Base-by-base conservation (phyloP, 495 filamentous ascomycete species). In the Lasiosphaeria hispida region DNA sequence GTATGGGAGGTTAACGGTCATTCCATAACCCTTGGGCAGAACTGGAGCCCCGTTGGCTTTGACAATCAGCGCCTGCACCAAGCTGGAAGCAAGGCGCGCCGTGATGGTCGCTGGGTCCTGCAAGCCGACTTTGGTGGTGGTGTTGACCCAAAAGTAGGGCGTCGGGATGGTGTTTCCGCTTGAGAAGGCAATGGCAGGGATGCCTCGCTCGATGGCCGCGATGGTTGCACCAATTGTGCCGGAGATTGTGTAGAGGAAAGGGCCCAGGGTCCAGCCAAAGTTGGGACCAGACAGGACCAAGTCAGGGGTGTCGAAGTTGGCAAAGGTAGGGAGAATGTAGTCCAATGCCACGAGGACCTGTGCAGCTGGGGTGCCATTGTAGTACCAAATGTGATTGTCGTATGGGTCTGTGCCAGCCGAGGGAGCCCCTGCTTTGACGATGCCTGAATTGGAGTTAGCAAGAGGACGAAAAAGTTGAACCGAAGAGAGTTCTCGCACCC, bases 291-390 rank as follows among this genome's bases (percentile, higher is more conserved):
- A 56, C 13, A 79, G 48, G 23, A 79, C 62, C 43, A 79, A 67
- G 49, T 77, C 76, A 3, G 70, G 69, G 3, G 57, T 58, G 7
- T 42, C 59, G 61, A 70, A 58, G 38, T 72, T 67, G 30, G 69
- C 72, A 55, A 78, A 74, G 15, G 60, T 74, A 15, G 80, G 79
- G 7, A 81, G 70, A 40, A 83, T 65, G 62, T 80, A 81, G 55
- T 79, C 80, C 3, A 83, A 66, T 7, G 69, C 73, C n/a, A 77
- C 64, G 39, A 74, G 59, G 3, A 68, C 67, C 44, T 71, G 72
- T 1, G 74, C 65, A 0, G 68, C 67, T 1, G 75, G 68, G 8
- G 75, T 77, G 18, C 76, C 76, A 44, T 79, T 75, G 61, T 77
- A 79, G 49, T 79, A 77, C 72, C 73, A 79, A 41, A 79, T 76